Conservation (phyloP, 1,284 basidiomycete species). For the Stereum hirsutum region DNA sequence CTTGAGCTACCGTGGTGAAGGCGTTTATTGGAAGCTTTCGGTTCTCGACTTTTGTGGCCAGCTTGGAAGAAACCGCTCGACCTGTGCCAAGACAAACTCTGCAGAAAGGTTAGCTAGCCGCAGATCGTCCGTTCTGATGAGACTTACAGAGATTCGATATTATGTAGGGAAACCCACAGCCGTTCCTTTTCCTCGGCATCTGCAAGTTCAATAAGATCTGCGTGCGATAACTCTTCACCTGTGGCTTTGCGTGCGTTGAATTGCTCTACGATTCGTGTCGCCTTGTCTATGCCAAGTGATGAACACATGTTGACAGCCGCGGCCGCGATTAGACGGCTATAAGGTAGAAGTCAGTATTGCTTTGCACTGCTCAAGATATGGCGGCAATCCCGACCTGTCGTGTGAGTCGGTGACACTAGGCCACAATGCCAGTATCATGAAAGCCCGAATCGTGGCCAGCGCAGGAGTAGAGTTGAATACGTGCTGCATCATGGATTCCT, state of each 20-base stretch:
- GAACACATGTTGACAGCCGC: slow-evolving; percentile 34
- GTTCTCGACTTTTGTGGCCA: not conserved
- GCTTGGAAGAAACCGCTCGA: slow-evolving; percentile 1
- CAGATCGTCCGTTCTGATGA: slow-evolving; percentile 1
- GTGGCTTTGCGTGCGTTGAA: slow-evolving; percentile 6
- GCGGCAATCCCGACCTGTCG: no score
- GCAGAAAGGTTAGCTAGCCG: not conserved
- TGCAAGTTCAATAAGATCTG: slow-evolving; percentile 2
- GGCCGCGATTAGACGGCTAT: slow-evolving; percentile 29
- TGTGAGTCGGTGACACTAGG: slow-evolving; percentile 28
- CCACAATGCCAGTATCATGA: slow-evolving; percentile 35
- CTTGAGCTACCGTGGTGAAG: not conserved
- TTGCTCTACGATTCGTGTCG: slow-evolving; percentile 4
- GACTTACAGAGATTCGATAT: slow-evolving; percentile 29
- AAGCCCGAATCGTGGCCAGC: slow-evolving; percentile 31
- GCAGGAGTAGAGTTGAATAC: slow-evolving; percentile 30
- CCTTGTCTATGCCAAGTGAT: slow-evolving; percentile 9
- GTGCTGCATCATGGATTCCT: slow-evolving; percentile 27
- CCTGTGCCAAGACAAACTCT: slow-evolving; percentile 13
- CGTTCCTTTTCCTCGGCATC: not conserved
- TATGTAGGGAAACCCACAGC: slow-evolving; percentile 31
- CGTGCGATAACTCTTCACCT: slow-evolving; percentile 1
- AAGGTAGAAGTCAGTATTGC: slow-evolving; percentile 24
- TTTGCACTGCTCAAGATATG: slow-evolving; percentile 13
- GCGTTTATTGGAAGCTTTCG: no score